Evolutionary conservation across 441 rosid species (phyloP).

Genomic region (Viola pubescens): DNA sequence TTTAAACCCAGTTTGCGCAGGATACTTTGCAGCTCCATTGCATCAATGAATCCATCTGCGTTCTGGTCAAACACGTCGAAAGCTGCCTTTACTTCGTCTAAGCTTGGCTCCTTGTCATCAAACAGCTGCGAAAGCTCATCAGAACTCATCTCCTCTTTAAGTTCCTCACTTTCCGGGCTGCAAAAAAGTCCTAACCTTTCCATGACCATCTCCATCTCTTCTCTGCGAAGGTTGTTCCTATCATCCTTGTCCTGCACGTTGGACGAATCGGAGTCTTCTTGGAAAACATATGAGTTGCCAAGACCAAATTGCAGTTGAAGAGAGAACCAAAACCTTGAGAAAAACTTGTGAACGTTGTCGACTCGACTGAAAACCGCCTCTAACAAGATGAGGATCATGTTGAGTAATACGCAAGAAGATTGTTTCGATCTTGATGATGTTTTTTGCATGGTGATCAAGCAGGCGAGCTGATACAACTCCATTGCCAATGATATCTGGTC

Average conservation of each 20-base stretch:
- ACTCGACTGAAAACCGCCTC: too few relatives aligned
- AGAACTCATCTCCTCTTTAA: constrained; percentile 22
- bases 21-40: constrained; percentile 50
- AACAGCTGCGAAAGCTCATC: constrained; percentile 37
- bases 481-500: not conserved
- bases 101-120: constrained; percentile 47
- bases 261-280: constrained; percentile 12
- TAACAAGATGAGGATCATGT: too few relatives aligned
- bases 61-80: constrained; percentile 56
- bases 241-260: constrained; percentile 3
- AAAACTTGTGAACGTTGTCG: constrained; percentile 6
- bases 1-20: constrained; percentile 34
- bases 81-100: constrained; percentile 48
- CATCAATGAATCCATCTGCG: constrained; percentile 53
- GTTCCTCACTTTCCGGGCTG: constrained; percentile 28
- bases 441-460: constrained; percentile 15
- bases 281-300: constrained; percentile 11
- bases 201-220: constrained; percentile 57
- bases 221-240: constrained; percentile 17
- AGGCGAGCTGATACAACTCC: constrained; percentile 5
- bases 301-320: constrained; percentile 11
- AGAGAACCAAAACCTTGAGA: constrained; percentile 25
- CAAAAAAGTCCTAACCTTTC: constrained; percentile 35
- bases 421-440: constrained; percentile 11
- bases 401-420: too few relatives aligned